Evolutionary conservation across 2,329 filamentous ascomycete species (phyloP), one percentile per base, ranked within the genome.

Genomic region (Magnaporthiopsis incrustans): DNA sequence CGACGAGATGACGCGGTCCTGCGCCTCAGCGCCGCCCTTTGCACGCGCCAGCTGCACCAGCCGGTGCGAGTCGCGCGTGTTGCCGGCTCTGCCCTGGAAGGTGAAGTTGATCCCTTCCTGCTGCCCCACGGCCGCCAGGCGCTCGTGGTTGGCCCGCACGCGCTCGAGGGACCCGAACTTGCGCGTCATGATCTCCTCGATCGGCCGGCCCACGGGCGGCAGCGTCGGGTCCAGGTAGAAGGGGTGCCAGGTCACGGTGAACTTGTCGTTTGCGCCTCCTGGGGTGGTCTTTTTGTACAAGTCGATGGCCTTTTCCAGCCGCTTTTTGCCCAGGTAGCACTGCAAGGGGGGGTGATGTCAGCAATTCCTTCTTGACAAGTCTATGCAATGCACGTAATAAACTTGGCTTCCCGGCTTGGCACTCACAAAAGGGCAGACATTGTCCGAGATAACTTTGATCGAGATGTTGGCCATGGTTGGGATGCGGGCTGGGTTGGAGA

Each of bases 301-400:
- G 11, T 79, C 73, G 66, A 96, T 94, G 67, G 89, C 91, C 66
- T 83, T 83, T 62, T 89, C 85, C 56, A 96, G 84, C 53, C 90
- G 87, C 67, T 86, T 86, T 73, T 91, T 89, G 75, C 91, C 92
- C 22, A 96, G 80, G 74, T 92, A 95, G 81, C 92, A 90, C 83
- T 85, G 22, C 50, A 15, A 4, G 1, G 25, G 77, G 12, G n/a
- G 6, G 8, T 12, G 53, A 18, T 64, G 72, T 77, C 63, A 69
- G 67, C 65, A 4, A 22, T 33, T 33, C 32, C 6, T 12, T 30
- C 30, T 30, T 30, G 11, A 10, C 32, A 2, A 33, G 11, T 33
- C 11, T 33, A 44, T 53, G 33, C 56, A 26, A 44, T 53, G 33
- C 56, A 26, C 5, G 25, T 30, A 12, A 30, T n/a, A 8, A 30